Conservation (phyloP, 352 stramenopile species). For the Pythium apleroticum region DNA sequence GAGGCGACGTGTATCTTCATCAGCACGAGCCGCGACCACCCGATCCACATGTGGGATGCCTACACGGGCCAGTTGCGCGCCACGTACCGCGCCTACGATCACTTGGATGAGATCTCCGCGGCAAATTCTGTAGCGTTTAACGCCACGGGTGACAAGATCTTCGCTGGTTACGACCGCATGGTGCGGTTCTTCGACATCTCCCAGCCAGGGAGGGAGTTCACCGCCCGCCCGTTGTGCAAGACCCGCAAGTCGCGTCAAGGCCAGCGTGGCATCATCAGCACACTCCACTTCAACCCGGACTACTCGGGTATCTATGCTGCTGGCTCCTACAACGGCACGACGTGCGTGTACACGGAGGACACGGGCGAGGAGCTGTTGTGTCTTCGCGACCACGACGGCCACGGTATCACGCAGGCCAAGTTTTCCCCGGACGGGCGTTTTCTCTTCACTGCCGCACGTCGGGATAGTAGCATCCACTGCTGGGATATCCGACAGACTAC, state of each 20-base stretch:
- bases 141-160: constrained; percentile 74
- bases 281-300: constrained; percentile 79
- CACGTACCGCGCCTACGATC: constrained; percentile 81
- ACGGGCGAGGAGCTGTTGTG: constrained; percentile 57
- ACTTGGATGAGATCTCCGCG: constrained; percentile 83
- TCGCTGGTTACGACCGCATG: constrained; percentile 82
- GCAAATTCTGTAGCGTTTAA: constrained; percentile 85
- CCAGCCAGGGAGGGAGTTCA: constrained; percentile 62
- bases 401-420: constrained; percentile 76
- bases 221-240: constrained; percentile 50
- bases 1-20: constrained; percentile 85
- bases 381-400: constrained; percentile 68
- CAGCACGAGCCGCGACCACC: constrained; percentile 82
- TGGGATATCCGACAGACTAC: constrained; percentile 84
- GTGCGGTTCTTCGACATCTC: constrained; percentile 82
- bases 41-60: constrained; percentile 91
- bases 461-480: constrained; percentile 72
- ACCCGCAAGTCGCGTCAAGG: constrained; percentile 65
- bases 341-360: constrained; percentile 86
- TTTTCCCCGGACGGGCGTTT: constrained; percentile 78
- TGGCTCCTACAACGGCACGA: constrained; percentile 79
- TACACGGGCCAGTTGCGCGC: constrained; percentile 83
- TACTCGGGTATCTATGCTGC: constrained; percentile 84
- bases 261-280: constrained; percentile 77
- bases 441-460: constrained; percentile 73